Conservation (phyloP, 2,329 filamentous ascomycete species). For the Aspergillus texensis region DNA sequence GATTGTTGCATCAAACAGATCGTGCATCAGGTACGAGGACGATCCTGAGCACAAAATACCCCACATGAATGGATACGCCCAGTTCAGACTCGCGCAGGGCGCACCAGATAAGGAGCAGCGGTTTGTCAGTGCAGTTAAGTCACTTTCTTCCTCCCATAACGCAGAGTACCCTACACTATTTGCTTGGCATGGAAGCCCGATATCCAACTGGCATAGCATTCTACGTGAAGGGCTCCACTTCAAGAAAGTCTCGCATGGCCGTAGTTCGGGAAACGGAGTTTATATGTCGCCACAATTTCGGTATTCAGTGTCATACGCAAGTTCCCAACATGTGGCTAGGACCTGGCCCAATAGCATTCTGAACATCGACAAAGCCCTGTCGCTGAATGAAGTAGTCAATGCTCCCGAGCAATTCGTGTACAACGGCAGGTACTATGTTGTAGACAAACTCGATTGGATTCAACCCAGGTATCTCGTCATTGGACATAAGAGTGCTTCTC, state of each 20-base stretch:
- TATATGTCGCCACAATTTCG: slow-evolving; percentile 70
- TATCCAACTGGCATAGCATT: slow-evolving; percentile 88
- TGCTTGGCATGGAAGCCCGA: slow-evolving; percentile 79
- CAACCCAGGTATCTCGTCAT: slow-evolving; percentile 85
- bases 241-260: slow-evolving; percentile 62
- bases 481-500: slow-evolving; percentile 25
- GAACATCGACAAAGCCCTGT: slow-evolving; percentile 62
- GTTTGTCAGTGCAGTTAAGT: slow-evolving; percentile 66
- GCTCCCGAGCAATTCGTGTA: slow-evolving; percentile 63
- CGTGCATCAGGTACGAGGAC: slow-evolving; percentile 75
- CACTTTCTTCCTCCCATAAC: slow-evolving; percentile 38
- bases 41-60: slow-evolving; percentile 56
- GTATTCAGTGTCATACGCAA: slow-evolving; percentile 59
- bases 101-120: slow-evolving; percentile 82
- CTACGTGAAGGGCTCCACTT: slow-evolving; percentile 81
- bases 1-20: slow-evolving; percentile 88
- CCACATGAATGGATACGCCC: slow-evolving; percentile 69
- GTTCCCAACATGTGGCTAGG: neutral
- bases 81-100: slow-evolving; percentile 87
- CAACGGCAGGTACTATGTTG: slow-evolving; percentile 64
- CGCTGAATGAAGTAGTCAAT: slow-evolving; percentile 86
- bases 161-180: slow-evolving; percentile 70
- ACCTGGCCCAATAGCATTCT: slow-evolving; percentile 70
- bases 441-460: slow-evolving; percentile 79
- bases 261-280: slow-evolving; percentile 75